Evolutionary conservation across 78 protist genomes (phyloP).

Genomic region (Dictyostelium brefeldianum): DNA sequence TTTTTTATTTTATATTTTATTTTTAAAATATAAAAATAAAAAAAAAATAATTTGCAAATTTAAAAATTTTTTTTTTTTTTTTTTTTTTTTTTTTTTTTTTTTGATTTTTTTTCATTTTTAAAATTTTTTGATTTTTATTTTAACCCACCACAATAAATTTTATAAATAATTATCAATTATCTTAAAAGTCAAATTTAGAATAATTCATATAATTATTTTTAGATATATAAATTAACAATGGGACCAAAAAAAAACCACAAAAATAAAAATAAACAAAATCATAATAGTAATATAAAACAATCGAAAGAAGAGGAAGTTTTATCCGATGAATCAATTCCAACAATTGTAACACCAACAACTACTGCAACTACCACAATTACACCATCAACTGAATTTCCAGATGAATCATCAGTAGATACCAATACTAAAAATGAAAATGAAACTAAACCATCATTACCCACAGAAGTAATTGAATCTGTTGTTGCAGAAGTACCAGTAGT

Average conservation of each 20-base stretch:
- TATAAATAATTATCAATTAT: no score
- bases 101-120: neutral
- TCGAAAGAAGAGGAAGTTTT: neutral
- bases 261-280: neutral
- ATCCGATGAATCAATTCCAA: neutral
- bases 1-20: no score
- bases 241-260: conserved; percentile 13
- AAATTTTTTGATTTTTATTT: neutral
- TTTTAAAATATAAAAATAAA: no score
- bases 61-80: no score
- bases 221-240: neutral
- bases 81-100: neutral
- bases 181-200: no score
- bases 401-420: neutral
- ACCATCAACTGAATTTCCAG: neutral
- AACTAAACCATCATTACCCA: neutral
- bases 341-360: neutral
- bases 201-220: no score
- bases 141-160: no score
- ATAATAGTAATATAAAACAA: neutral
- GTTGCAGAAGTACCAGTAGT: neutral
- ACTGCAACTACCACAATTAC: neutral
- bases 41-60: no score
- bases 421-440: no score
- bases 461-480: neutral